These are phyloP conservation scores for Madurella mycetomatis DNA, from an alignment of 2,329 filamentous ascomycete genomes.

Conservation along the genomic window DNA sequence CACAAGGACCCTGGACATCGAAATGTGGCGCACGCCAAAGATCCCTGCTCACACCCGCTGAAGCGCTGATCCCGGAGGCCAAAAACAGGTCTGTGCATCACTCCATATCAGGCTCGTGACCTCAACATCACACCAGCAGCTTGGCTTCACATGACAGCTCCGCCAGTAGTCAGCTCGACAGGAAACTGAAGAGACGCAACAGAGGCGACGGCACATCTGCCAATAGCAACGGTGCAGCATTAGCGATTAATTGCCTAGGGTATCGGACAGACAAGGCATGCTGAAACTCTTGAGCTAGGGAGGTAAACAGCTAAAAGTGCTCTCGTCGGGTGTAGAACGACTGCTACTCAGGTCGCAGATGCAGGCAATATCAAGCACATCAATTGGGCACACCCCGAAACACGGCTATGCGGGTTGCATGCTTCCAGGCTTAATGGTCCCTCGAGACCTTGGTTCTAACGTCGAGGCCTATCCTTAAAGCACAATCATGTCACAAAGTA, in stretches of 20 bases:
- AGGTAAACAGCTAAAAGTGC: no score
- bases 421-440: constrained; percentile 1
- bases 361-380: background rate
- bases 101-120: background rate
- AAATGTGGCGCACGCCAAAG: background rate
- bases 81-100: no score
- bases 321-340: no score
- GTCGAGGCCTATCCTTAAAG: constrained; percentile 4
- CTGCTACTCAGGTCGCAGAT: background rate
- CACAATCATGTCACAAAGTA: constrained; percentile 18
- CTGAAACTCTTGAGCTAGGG: no score
- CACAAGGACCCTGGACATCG: background rate
- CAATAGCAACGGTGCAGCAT: no score
- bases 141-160: background rate
- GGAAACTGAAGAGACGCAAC: background rate
- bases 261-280: no score
- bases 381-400: background rate
- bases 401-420: background rate
- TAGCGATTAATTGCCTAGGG: no score
- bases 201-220: background rate
- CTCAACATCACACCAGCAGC: background rate
- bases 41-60: background rate
- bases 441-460: constrained; percentile 8
- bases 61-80: background rate
- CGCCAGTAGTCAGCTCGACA: background rate